Evolutionary conservation across 2,329 filamentous ascomycete species (phyloP), one percentile per base, ranked within the genome.

Genomic region (Aspergillus carbonarius): DNA sequence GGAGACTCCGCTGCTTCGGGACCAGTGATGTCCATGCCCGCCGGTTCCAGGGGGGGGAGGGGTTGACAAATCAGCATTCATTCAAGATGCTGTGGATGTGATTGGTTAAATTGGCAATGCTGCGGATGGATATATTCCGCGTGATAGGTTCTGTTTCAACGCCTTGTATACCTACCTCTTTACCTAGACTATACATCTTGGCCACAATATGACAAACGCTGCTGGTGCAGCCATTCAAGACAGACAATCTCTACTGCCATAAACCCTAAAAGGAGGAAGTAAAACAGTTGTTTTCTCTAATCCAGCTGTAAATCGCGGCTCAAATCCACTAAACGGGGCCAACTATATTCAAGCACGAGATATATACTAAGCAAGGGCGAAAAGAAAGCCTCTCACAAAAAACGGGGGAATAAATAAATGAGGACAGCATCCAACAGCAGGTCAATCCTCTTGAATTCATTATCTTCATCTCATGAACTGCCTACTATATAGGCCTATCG

Each of bases 1-100:
- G 51, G 72, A 74, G 42, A 75, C 72, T 1, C 72, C 72, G n/a
- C 61, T 75, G 48, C 63, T 75, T 18, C 68, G 70, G 46, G 66
- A 67, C 30, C 66, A 66, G 54, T 70, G 56, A 67, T 61, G 30
- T 17, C 4, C 4, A 20, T 17, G n/a, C 37, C 8, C 17, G 5
- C 37, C 8, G 37, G 5, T 40, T 20, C 17, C 42, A 25, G 42
- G 27, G 27, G 27, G 27, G 27, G 7, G n/a, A n/a, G 23, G 23
- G 23, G 5, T 32, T 8, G 25, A 32, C 30, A 32, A 32, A 10
- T 23, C 30, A 10, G 30, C 30, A 32, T 20, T 34, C 13, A 35
- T 48, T 48, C 17, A 8, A 9, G 7, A 27, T 8, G 13, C 23
- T 12, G n/a, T 5, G 3, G 8, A 25, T 18, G 25, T 47, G 23